Evolutionary conservation across 306 rosid species (phyloP).

Genomic region (Gynostemma pentaphyllum): DNA sequence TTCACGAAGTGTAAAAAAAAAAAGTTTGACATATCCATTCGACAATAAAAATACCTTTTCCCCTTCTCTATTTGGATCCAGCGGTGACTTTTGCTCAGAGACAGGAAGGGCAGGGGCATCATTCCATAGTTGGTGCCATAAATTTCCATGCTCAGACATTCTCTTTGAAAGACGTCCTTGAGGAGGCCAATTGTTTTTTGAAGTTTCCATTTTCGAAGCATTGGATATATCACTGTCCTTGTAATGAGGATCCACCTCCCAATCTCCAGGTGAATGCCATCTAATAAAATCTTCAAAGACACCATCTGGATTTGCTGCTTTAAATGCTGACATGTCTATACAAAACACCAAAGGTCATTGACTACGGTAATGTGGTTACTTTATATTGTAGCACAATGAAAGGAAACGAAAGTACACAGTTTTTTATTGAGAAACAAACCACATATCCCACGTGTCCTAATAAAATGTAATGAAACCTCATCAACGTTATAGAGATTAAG

Average conservation of each 20-base stretch:
- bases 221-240: constrained; percentile 30
- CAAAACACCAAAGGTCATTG: constrained; percentile 20
- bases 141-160: constrained; percentile 89
- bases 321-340: constrained; percentile 93
- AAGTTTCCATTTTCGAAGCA: constrained; percentile 17
- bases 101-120: constrained; percentile 61
- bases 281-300: constrained; percentile 91
- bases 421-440: background rate
- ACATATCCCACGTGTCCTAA: background rate
- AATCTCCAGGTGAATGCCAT: constrained; percentile 99
- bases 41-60: constrained; percentile 53
- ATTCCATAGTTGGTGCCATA: constrained; percentile 85
- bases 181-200: constrained; percentile 64
- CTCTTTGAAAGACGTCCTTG: constrained; percentile 77
- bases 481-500: background rate
- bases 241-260: constrained; percentile 43
- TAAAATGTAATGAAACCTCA: background rate
- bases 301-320: constrained; percentile 93
- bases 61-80: constrained; percentile 93
- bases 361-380: background rate
- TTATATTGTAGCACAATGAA: background rate
- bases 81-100: constrained; percentile 81
- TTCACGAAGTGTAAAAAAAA: background rate
- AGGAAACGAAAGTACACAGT: background rate
- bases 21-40: background rate